Evolutionary conservation across 129 eudicot species (phyloP), one percentile per base, ranked within the genome.

Genomic region (Tagetes erecta): DNA sequence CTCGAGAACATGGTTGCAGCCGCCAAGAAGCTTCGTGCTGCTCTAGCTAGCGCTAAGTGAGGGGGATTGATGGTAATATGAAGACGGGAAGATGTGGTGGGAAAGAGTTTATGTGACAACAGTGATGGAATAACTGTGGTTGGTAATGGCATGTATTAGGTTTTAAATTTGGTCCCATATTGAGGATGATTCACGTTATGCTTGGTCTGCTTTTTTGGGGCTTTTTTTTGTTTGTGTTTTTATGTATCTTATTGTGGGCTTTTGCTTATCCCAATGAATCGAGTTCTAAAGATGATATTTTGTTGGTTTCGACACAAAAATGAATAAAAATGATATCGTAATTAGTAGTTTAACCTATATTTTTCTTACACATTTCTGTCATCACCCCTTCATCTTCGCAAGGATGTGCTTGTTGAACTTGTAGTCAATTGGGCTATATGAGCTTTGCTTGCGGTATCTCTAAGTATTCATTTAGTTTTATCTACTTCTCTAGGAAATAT

Each of bases 1-100:
- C 90, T 93, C 4, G 49, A 65, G 5, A 80, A 81, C 87, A 88
- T 93, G 98, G 98, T 93, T 66, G 64, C 95, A n/a, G 98, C 98
- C 0, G 96, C 98, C 80, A 93, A 90, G 91, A 87, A 64, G 66
- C 85, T 93, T 65, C 92, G 98, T 14, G 74, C 82, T 41, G 86
- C 88, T 72, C 86, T 86, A 10, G 90, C 91, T 51, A 80, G 85
- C 36, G 82, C 85, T 31, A 93, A 86, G 78, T 90, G 84, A 92
- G 77, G 20, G 8, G 0, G 51, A n/a, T 42, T 7, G 14, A 14
- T 42, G 2, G 45, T 14, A 10, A 5, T 46, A 35, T 34, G 34
- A 55, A 4, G 8, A 30, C 5, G 60, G 38, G 39, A 11, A 9
- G 51, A 37, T 36, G 71, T 36, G 53, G 6, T 2, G 35, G 3